Base-by-base conservation (phyloP, 441 rosid species). In the Pelargonium myrrhifolium region DNA sequence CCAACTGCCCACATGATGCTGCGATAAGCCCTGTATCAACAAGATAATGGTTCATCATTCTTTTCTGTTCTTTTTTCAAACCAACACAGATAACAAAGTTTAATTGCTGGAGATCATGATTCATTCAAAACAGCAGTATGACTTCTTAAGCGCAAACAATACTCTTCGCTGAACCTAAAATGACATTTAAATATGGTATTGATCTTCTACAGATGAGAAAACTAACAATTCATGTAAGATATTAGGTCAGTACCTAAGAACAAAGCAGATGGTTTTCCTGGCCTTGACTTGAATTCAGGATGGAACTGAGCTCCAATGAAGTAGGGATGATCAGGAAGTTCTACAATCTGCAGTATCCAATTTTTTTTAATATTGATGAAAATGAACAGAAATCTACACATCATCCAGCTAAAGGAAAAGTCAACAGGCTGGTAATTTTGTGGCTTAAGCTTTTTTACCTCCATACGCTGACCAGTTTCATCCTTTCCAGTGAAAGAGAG, bases 401-500 rank as follows among this genome's bases (percentile, higher is more conserved):
- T 39, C 45, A 4, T 3, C 37, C 17, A 28, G 43, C 24, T 35
- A 47, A 6, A 6, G 0, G 26, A 11, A 39, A 65, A 21, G 0
- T 20, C 18, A 3, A 45, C 0, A 17, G 71, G 28, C 64, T 37
- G 71, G 8, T 37, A 55, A 58, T 21, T 53, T 47, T 60, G 1
- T 11, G 49, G 37, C 55, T 47, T 9, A 51, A 59, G 11, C 7
- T 7, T 0, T n/a, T 31, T 1, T 65, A 86, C 91, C 89, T 82
- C 92, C 92, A 87, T 87, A 31, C 89, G 83, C 62, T 42, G 84
- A 21, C 86, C 78, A 0, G 87, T 83, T 74, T 87, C 87, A 40
- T 85, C 92, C 80, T 83, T 87, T 63, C 87, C 92, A 0, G 86
- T 69, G 78, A 87, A 87, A 45, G 80, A 73, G 62, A 87, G 83